Base-by-base conservation (phyloP, 306 rosid species). In the Cucurbita argyrosperma region DNA sequence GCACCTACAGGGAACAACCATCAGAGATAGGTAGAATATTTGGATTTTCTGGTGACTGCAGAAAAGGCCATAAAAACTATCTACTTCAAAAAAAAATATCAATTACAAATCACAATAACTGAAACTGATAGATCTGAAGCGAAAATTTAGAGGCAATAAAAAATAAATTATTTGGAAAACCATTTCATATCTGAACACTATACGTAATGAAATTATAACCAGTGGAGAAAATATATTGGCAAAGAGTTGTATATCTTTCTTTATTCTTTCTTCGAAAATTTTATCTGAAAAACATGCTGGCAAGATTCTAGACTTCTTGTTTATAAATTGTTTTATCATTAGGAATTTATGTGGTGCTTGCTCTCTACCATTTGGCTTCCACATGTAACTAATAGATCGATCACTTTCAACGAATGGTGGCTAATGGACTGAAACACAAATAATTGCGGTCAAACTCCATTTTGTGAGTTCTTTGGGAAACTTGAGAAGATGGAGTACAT, bases 1-100 rank as follows among this genome's bases (percentile, higher is more conserved):
- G 90, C 66, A 91, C 97, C 99, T 94, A 82, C 19, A 81, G 72
- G 19, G 45, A 79, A 69, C 55, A 37, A 64, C 61, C 45, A 42
- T 42, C 40, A 77, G 57, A 76, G 47, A 4, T 14, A 1, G 54
- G 19, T 65, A 45, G 6, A 54, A 72, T 8, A 54, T 70, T 55
- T 67, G 51, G 9, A 16, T 39, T 59, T 49, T 58, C 51, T 13
- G 21, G 47, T 15, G 43, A 47, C 43, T 23, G 57, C 14, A 49
- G 56, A 46, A 12, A 57, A 40, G 54, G 23, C 4, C 38, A 40
- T 40, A 42, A 56, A 43, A 73, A 57, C 39, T 42, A 56, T 26
- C 65, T 40, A 55, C n/a, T 39, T 9, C 10, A 72, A 40, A 10
- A 10, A 10, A 10, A 42, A 55, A 72, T 55, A 51, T 42, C 62